Percentiles rank a stretch among this genome's conserved stretches.
Evolutionary conservation across 2,329 filamentous ascomycete species (phyloP).

Genomic region (Penicillium sumatraense): DNA sequence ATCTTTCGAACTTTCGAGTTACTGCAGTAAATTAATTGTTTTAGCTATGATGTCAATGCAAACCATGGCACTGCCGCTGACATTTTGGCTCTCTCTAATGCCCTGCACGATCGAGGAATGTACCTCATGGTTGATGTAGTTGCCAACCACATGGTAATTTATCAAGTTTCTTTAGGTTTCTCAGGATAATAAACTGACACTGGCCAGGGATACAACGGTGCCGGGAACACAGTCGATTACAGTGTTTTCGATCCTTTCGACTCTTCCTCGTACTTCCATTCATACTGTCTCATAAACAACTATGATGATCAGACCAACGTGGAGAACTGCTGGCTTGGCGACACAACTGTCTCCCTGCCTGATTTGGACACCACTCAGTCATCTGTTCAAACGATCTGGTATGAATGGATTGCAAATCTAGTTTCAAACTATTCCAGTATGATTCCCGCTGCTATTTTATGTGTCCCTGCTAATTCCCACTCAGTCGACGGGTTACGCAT

Average conservation of each 20-base stretch:
- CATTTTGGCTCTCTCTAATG: constrained; percentile 60
- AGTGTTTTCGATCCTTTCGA: constrained; percentile 59
- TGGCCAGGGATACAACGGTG: constrained; percentile 53
- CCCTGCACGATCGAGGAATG: constrained; percentile 61
- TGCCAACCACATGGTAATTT: constrained; percentile 24
- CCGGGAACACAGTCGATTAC: constrained; percentile 57
- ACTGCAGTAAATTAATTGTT: not conserved
- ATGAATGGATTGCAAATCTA: constrained; percentile 63
- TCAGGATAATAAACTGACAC: no score
- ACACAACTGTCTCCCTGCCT: constrained; percentile 61
- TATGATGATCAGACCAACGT: constrained; percentile 56
- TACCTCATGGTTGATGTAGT: constrained; percentile 67
- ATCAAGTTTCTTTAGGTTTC: not conserved
- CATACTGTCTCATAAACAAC: constrained; percentile 59
- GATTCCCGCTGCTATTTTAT: not conserved
- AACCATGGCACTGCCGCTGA: constrained; percentile 65
- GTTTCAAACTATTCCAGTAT: constrained; percentile 67
- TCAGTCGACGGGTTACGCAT: constrained; percentile 57
- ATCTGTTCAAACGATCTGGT: constrained; percentile 56
- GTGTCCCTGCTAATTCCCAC: not conserved
- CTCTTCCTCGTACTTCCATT: constrained; percentile 62
- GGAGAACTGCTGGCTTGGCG: constrained; percentile 59
- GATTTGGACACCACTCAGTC: constrained; percentile 63
- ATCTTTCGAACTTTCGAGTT: not conserved
- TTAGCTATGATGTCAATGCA: constrained; percentile 57